Evolutionary conservation across 176 grass and related monocot genomes (phyloP).

Genomic region (Microstegium vimineum): DNA sequence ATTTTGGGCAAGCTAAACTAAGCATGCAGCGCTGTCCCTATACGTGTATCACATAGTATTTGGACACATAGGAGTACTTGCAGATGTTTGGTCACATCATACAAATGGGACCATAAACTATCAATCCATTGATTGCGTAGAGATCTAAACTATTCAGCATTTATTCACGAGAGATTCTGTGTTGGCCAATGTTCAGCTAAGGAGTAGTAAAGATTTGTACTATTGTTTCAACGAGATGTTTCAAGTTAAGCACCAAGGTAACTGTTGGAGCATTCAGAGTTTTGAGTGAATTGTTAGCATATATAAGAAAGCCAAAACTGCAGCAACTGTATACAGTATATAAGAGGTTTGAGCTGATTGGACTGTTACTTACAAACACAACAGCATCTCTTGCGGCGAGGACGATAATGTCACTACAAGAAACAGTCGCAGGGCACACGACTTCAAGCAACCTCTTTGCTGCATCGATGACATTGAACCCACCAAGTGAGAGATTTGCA

Average conservation of each 20-base stretch:
- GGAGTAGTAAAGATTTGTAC: background rate
- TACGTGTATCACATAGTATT: background rate
- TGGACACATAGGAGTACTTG: background rate
- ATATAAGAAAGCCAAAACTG: background rate
- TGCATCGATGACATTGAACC: conserved; percentile 71
- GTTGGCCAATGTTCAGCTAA: background rate
- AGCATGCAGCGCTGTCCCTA: background rate
- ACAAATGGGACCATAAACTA: background rate
- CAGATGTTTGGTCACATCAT: background rate
- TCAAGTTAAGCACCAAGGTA: background rate
- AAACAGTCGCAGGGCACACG: conserved; percentile 74
- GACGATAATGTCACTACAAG: conserved; percentile 84
- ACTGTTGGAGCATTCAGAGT: background rate
- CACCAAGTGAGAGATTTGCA: conserved; percentile 80
- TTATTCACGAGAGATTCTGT: conserved; percentile 16
- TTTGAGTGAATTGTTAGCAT: background rate
- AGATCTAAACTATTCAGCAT: conserved; percentile 28
- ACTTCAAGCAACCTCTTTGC: conserved; percentile 78
- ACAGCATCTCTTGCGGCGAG: conserved; percentile 86
- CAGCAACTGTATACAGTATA: background rate
- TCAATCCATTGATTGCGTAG: conserved; percentile 8
- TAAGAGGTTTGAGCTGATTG: background rate
- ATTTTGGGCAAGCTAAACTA: background rate
- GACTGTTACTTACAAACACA: conserved; percentile 54
- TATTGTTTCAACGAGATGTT: background rate